Base-by-base conservation (phyloP, 2,329 filamentous ascomycete species). In the Aspergillus sp. region DNA sequence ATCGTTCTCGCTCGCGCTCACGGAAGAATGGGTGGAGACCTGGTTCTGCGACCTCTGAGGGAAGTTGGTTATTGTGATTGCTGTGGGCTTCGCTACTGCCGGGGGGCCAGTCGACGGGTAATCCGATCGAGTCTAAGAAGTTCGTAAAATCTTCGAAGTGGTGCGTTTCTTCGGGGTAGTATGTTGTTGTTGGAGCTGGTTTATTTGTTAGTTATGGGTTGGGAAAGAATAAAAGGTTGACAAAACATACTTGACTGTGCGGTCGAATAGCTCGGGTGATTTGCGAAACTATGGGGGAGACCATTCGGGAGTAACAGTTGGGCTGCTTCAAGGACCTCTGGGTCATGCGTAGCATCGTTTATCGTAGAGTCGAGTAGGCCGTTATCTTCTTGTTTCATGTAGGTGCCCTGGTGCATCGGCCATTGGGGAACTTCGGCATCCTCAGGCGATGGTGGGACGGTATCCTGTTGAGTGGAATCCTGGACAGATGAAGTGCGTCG, bases 271-370 rank as follows among this genome's bases (percentile, higher is more conserved):
- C 63, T 66, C 11, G 48, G 15, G 35, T 14, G 35, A 6, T 37
- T 37, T 37, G 35, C 35, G 6, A 48, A 21, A 17, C 31, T 31
- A 37, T 66, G 67, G 1, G 70, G 67, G 25, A 72, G 63, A 37
- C 66, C 66, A 7, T 66, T 66, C 2, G 70, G 70, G 33, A 73
- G 65, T 43, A 73, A 65, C 39, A 73, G 58, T 44, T 73, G 70
- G 3, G 70, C 70, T 17, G 70, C 70, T 55, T 73, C 68, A 4
- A 73, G 86, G 60, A 73, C 71, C 17, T 72, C 69, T 3, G 70
- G 64, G 56, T 73, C 70, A 56, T 71, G 70, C 35, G 62, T 58
- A n/a, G 68, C 64, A 19, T 59, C 66, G 8, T 27, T 44, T 27
- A 17, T 7, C 15, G 21, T 37, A 2, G 35, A 17, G 15, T 66